Base-by-base conservation (phyloP, 176 grass and related monocot genomes). In the Oryza australiensis region DNA sequence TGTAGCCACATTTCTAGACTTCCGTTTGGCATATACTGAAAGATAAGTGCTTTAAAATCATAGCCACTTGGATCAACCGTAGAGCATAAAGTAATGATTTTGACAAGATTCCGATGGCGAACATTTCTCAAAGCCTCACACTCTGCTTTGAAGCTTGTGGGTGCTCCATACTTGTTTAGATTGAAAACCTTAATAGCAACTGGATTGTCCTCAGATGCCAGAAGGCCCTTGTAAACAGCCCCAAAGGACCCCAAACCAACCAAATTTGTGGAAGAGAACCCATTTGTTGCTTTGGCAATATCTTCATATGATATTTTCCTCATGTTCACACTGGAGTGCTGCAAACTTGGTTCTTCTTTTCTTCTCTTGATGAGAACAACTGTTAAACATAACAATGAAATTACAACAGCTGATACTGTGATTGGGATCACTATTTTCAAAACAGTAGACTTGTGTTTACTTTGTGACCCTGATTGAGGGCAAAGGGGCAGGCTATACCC, bases 11-110 rank as follows among this genome's bases (percentile, higher is more conserved):
- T 70, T 28, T 89, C 87, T 7, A 93, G 64, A 57, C 84, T 93
- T 20, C 91, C 87, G 28, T 85, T 89, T 2, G 87, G 80, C 87
- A 87, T 91, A 59, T 85, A 90, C 67, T 89, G 59, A 26, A 87
- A 89, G n/a, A 87, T 20, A 20, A 86, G 62, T 12, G 75, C 80
- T 62, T 71, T 78, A 62, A 89, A 86, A 18, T 87, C 80, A 3
- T 65, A 48, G 0, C 84, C 84, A 26, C 22, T 45, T 60, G 59
- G 70, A 79, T 91, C 89, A 0, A 80, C 9, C 0, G 79, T 53
- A 5, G 89, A 91, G 70, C 89, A 84, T 49, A 63, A 34, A 9
- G 89, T 91, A 15, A 84, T 55, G 9, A 91, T 60, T 64, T 84
- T 87, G 3, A 87, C 66, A 66, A 91, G 89, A 80, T 91, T 91